Conservation (phyloP, 2,329 filamentous ascomycete genomes). For the Phialocephala subalpina region DNA sequence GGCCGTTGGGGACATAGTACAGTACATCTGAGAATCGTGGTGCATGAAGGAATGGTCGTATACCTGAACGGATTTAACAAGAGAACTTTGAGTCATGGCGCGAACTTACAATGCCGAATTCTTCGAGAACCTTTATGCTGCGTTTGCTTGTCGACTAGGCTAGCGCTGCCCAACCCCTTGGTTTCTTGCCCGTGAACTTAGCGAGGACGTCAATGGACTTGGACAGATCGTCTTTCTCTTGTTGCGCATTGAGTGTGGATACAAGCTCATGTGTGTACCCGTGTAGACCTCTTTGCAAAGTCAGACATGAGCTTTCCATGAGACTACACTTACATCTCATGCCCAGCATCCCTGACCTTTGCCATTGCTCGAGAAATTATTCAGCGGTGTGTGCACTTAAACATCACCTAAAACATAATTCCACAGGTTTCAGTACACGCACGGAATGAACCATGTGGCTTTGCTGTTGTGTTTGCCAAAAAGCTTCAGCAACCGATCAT, state of each 20-base stretch:
- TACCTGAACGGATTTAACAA: conserved; percentile 5
- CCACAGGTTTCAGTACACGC: no score
- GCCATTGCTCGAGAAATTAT: conserved; percentile 34
- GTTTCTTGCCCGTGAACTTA: conserved; percentile 50
- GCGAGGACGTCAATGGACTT: conserved; percentile 8
- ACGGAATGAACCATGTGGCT: conserved; percentile 50
- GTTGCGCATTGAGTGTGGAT: conserved; percentile 48
- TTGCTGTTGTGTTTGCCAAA: conserved; percentile 51
- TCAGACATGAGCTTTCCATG: no score
- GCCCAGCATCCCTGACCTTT: conserved; percentile 48
- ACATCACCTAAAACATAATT: no score
- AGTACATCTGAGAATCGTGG: conserved; percentile 53
- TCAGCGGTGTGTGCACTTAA: conserved; percentile 42
- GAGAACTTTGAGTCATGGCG: no score
- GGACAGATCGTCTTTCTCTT: conserved; percentile 55
- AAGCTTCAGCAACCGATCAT: conserved; percentile 47
- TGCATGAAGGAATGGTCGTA: conserved; percentile 59
- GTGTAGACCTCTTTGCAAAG: no score
- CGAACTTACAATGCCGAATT: conserved; percentile 43
- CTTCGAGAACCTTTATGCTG: conserved; percentile 54
- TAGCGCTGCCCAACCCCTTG: conserved; percentile 57
- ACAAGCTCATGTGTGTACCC: conserved; percentile 36
- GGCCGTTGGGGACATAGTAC: conserved; percentile 44
- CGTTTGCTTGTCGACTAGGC: conserved; percentile 54
- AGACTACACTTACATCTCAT: no score